Conservation (phyloP, 2,329 filamentous ascomycete species). For the Talaromyces funiculosus region DNA sequence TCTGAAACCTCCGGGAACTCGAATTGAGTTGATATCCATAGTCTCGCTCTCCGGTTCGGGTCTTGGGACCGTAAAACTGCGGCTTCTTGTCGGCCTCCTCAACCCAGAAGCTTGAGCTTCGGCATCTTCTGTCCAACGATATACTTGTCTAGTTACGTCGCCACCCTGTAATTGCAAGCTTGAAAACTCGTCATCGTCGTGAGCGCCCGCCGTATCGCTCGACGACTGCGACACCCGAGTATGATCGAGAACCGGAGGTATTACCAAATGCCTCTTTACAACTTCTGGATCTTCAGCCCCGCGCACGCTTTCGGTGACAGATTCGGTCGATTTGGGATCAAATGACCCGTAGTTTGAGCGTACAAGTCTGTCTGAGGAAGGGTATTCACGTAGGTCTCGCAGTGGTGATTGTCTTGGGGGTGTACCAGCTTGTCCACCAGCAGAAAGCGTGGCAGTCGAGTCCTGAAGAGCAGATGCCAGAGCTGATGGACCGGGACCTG, state of each 20-base stretch:
- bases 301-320: conserved; percentile 44
- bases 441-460: conserved; percentile 33
- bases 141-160: conserved; percentile 90
- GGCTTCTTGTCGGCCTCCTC: conserved; percentile 66
- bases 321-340: conserved; percentile 57
- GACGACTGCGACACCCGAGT: conserved; percentile 27
- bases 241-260: conserved; percentile 49
- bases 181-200: conserved; percentile 70
- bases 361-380: conserved; percentile 46
- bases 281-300: conserved; percentile 85
- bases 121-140: conserved; percentile 90
- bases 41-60: conserved; percentile 74
- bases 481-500: conserved; percentile 78
- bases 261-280: conserved; percentile 79
- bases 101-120: conserved; percentile 54
- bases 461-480: conserved; percentile 81
- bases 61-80: conserved; percentile 76
- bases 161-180: conserved; percentile 89
- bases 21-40: conserved; percentile 82
- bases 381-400: conserved; percentile 47
- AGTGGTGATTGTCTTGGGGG: conserved; percentile 52
- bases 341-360: conserved; percentile 82
- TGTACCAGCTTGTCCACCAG: conserved; percentile 49
- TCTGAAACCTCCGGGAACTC: conserved; percentile 87
- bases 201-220: conserved; percentile 45